Evolutionary conservation across 192 early-diverging fungal species (phyloP).

Genomic region (Coemansia biformis): DNA sequence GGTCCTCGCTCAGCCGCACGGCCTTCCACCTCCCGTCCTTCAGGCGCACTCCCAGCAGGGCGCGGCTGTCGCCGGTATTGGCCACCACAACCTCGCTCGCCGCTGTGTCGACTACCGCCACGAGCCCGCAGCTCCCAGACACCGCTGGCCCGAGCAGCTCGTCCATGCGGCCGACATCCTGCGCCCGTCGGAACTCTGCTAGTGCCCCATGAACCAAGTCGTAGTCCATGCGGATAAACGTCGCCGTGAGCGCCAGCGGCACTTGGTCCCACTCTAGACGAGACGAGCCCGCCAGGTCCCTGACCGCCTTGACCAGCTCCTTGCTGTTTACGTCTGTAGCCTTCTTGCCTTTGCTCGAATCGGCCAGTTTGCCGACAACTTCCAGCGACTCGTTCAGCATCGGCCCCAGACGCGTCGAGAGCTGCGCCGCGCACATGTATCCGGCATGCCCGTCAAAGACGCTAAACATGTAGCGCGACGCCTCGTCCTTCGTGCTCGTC

Average conservation of each 20-base stretch:
- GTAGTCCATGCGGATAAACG: slow-evolving; percentile 29
- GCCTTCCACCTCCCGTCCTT: slow-evolving; percentile 51
- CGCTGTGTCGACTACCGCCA: slow-evolving; percentile 28
- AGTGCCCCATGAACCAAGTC: slow-evolving; percentile 19
- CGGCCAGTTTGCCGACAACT: slow-evolving; percentile 2
- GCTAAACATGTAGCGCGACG: slow-evolving; percentile 28
- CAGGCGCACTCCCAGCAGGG: slow-evolving; percentile 37
- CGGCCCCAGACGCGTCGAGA: slow-evolving; percentile 31
- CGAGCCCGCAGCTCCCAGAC: slow-evolving; percentile 36
- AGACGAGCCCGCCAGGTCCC: slow-evolving; percentile 18
- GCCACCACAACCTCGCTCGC: slow-evolving; percentile 32
- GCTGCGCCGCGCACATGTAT: slow-evolving; percentile 34
- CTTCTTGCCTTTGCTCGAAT: neutral
- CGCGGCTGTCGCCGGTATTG: slow-evolving; percentile 41
- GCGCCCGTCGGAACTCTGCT: slow-evolving; percentile 18
- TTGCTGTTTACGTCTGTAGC: neutral
- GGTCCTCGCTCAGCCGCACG: slow-evolving; percentile 58
- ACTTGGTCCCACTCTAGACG: slow-evolving; percentile 33
- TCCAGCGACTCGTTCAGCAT: slow-evolving; percentile 32
- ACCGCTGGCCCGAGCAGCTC: slow-evolving; percentile 37
- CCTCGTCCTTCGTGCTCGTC: too few relatives aligned
- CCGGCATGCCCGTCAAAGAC: slow-evolving; percentile 40
- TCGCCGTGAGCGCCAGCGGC: slow-evolving; percentile 19
- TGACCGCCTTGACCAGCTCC: slow-evolving; percentile 11
- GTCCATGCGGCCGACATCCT: slow-evolving; percentile 16